These are phyloP conservation scores for Chalciporus pseudorubinellus DNA, from an alignment of 768 basidiomycete genomes.

Conservation along the genomic window DNA sequence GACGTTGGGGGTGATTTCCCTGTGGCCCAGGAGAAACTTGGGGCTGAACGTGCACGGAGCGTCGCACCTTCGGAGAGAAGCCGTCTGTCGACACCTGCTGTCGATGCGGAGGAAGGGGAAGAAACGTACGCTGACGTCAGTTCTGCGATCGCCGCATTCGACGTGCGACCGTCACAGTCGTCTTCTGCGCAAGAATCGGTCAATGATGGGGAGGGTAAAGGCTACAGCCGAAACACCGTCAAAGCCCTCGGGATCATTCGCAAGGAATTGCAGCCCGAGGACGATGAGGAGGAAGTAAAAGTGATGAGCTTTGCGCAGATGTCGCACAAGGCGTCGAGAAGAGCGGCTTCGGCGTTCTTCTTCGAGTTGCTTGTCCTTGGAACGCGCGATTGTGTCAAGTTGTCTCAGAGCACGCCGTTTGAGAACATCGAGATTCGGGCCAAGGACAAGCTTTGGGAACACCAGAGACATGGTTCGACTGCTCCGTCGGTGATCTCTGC, in stretches of 20 bases:
- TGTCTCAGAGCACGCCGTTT: conserved; percentile 72
- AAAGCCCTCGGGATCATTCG: conserved; percentile 78
- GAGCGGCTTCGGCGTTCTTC: conserved; percentile 95
- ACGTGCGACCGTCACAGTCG: conserved; percentile 55
- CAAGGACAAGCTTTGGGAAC: conserved; percentile 85
- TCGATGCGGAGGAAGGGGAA: conserved; percentile 61
- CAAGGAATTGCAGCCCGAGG: conserved; percentile 60
- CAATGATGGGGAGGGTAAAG: conserved; percentile 56
- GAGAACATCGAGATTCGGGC: conserved; percentile 82
- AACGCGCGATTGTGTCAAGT: conserved; percentile 85
- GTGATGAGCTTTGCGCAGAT: conserved; percentile 74
- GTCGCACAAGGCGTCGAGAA: conserved; percentile 82
- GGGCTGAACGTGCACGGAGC: conserved; percentile 45
- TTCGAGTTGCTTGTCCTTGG: conserved; percentile 95
- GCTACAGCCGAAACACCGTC: conserved; percentile 86
- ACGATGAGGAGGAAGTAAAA: conserved; percentile 52
- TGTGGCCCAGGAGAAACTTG: conserved; percentile 30
- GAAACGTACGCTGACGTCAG: conserved; percentile 64
- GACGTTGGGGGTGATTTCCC: conserved; percentile 52
- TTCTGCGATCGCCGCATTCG: conserved; percentile 83
- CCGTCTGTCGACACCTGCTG: conserved; percentile 65
- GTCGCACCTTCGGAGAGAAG: conserved; percentile 54
- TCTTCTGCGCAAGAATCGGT: conserved; percentile 47
- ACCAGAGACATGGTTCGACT: conserved; percentile 45
- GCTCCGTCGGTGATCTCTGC: conserved; percentile 47